Evolutionary conservation across 2,329 filamentous ascomycete species (phyloP), one percentile per base, ranked within the genome.

Genomic region (Xylaria sp.): DNA sequence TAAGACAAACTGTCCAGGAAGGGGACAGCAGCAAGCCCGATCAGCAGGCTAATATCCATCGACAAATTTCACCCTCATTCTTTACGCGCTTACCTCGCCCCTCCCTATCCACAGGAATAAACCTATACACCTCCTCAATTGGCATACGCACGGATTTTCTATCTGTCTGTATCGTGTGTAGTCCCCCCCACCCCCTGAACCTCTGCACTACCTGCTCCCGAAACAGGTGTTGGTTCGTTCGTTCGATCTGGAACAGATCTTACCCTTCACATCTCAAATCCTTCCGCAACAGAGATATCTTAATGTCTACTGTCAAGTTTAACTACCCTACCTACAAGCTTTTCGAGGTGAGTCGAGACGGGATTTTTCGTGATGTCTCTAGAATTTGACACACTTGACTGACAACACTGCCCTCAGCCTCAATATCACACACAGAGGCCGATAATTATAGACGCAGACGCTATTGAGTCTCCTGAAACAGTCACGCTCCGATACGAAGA

Each of bases 221-320:
- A 77, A 73, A 76, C 72, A 76, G 66, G 68, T 71, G 68, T 69
- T 73, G 72, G 71, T 69, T 68, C 43, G 54, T 72, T 69, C 65
- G 64, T 67, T 68, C 64, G 64, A 69, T 65, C 65, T 68, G 70
- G 72, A 69, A 70, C 71, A 71, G 63, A 72, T 70, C 70, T 67
- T 73, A 70, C 65, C 71, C 53, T 54, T 52, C 56, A 33, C 49
- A 70, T 53, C 53, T 60, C 58, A 68, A 54, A 66, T 57, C 54
- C 55, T n/a, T 55, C 52, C 33, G 38, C 53, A 63, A 67, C 62
- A 69, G 60, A 77, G 76, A n/a, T 11, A 78, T 79, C 77, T 83
- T 85, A 76, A 86, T 86, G 84, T 86, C 84, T 81, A 73, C 80
- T 74, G 75, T 77, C 73, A 85, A 84, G 78, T 83, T 84, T 73